These are phyloP conservation scores for Polytolypa hystricis DNA, from an alignment of 2,329 filamentous ascomycete genomes.

Conservation along the genomic window DNA sequence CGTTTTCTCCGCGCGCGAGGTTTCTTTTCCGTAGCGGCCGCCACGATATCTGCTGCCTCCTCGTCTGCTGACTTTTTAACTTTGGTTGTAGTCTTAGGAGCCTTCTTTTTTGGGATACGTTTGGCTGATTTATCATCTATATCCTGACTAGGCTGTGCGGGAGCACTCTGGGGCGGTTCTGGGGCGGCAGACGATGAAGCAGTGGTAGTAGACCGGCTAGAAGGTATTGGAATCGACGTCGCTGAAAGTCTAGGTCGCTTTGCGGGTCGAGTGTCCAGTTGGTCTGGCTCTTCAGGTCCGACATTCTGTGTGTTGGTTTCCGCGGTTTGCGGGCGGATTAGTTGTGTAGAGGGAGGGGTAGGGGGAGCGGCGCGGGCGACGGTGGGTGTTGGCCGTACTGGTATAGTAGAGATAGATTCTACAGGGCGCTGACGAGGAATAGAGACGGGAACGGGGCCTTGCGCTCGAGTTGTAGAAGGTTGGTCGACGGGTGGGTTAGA, in stretches of 20 bases:
- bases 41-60: slow-evolving; percentile 10
- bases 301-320: no score
- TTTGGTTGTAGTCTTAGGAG: slow-evolving; percentile 7
- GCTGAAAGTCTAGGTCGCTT: no score
- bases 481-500: no score
- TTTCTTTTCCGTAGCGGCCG: slow-evolving; percentile 15
- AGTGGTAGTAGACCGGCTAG: no score
- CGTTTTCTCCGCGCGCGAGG: slow-evolving; percentile 25
- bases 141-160: background rate
- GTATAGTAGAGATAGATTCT: background rate
- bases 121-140: background rate
- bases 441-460: slow-evolving; percentile 1
- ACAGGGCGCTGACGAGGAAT: background rate
- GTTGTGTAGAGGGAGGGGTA: no score
- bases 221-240: no score
- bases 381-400: slow-evolving; percentile 12
- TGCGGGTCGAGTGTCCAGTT: no score
- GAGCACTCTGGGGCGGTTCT: no score
- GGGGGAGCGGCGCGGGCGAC: slow-evolving; percentile 3
- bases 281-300: no score
- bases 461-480: no score
- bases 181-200: no score
- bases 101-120: slow-evolving; percentile 15
- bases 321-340: no score
- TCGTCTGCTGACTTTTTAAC: slow-evolving; percentile 12